A percentile compares a stretch with the other conserved stretches of the same genome.
These are phyloP conservation scores for Melanomma pulvis-pyrius DNA, from an alignment of 495 filamentous ascomycete genomes.

Conservation along the genomic window DNA sequence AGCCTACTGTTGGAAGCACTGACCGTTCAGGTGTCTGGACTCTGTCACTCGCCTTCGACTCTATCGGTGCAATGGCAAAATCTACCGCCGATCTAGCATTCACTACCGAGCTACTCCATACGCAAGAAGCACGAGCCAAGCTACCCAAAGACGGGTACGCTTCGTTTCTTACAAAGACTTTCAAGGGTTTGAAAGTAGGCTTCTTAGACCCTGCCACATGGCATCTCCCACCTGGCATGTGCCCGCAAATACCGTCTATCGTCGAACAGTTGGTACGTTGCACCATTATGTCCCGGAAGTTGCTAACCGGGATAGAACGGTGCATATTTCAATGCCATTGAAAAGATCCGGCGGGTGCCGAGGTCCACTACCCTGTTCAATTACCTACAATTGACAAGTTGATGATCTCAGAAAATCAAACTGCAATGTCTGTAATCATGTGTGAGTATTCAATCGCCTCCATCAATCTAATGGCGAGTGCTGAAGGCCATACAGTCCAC, in stretches of 20 bases:
- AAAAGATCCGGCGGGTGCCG: too few relatives aligned
- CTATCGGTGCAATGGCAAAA: constrained; percentile 47
- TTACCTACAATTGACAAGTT: not conserved
- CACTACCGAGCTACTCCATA: constrained; percentile 33
- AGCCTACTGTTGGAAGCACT: not conserved
- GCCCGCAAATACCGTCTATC: not conserved
- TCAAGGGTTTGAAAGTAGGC: too few relatives aligned
- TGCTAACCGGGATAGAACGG: too few relatives aligned
- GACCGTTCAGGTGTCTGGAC: not conserved
- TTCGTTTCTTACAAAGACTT: not conserved
- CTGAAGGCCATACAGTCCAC: constrained; percentile 5
- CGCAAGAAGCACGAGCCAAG: not conserved
- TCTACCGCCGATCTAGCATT: constrained; percentile 35
- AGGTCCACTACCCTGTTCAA: not conserved
- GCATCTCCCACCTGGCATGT: not conserved
- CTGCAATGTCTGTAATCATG: not conserved
- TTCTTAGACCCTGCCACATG: not conserved
- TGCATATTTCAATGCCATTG: too few relatives aligned
- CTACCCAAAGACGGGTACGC: not conserved
- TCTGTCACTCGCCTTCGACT: constrained; percentile 40
- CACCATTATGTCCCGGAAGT: not conserved
- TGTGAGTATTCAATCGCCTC: not conserved
- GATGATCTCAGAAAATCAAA: not conserved
- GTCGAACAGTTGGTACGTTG: not conserved
- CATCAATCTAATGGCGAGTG: not conserved